phyloP scores from a whole-genome alignment of 2,329 filamentous ascomycete species.

The Aspergillus terreus region DNA sequence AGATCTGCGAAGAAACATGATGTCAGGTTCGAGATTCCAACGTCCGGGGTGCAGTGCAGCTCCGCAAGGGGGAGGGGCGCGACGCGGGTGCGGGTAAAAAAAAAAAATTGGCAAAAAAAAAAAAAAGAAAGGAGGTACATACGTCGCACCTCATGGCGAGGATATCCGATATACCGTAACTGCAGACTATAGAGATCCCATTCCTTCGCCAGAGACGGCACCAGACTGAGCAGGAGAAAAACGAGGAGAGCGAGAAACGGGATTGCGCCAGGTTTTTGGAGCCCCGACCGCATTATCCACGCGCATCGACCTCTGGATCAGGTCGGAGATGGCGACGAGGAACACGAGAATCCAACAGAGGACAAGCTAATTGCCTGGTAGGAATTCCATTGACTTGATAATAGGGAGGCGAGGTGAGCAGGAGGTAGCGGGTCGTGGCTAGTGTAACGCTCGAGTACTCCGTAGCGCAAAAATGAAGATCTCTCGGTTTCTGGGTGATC shows the following conservation, averaged over 20 bases:
- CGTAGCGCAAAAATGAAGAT: not conserved
- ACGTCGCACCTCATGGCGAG: conserved; percentile 22
- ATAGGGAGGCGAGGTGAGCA: not conserved
- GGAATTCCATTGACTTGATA: not conserved
- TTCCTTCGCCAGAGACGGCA: conserved; percentile 29
- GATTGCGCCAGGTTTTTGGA: conserved; percentile 32
- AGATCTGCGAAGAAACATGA: conserved; percentile 16
- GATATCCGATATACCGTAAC: conserved; percentile 24
- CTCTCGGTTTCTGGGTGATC: not conserved
- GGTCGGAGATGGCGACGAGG: not conserved
- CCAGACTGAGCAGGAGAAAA: conserved; percentile 31
- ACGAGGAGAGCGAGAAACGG: conserved; percentile 31
- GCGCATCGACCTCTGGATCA: conserved; percentile 8
- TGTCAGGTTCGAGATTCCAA: not conserved
- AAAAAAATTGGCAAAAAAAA: not conserved
- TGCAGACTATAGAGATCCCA: conserved; percentile 27
- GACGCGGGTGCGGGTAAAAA: not conserved
- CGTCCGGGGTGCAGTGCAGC: too few species aligned
- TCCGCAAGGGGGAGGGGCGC: too few species aligned
- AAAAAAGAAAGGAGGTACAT: conserved; percentile 13
- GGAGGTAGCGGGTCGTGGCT: not conserved
- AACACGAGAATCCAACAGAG: not conserved
- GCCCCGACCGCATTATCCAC: conserved; percentile 33
- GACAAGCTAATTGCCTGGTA: not conserved
- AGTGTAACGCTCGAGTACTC: not conserved